These are phyloP conservation scores for Chiua virens DNA, from an alignment of 768 basidiomycete genomes.

Conservation along the genomic window DNA sequence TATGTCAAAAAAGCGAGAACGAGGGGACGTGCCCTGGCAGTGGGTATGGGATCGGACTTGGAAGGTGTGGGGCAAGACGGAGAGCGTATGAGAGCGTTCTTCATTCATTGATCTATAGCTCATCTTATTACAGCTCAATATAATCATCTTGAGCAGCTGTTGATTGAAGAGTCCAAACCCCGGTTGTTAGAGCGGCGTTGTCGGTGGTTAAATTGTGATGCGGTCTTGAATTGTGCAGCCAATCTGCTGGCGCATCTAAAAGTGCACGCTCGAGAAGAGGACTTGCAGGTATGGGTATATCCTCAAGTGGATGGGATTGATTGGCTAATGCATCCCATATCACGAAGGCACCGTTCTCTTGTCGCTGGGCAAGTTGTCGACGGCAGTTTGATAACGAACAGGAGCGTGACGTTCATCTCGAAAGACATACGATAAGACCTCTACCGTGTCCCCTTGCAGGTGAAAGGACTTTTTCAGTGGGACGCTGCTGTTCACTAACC, in stretches of 20 bases:
- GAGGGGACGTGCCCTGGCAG: conserved; percentile 14
- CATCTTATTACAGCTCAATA: conserved; percentile 39
- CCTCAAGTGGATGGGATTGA: not conserved
- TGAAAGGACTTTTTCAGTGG: conserved; percentile 23
- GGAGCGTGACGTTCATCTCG: conserved; percentile 48
- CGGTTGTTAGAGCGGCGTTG: conserved; percentile 50
- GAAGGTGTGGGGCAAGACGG: conserved; percentile 22
- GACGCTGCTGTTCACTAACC: conserved; percentile 5
- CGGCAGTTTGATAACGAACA: conserved; percentile 37
- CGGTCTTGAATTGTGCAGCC: conserved; percentile 52
- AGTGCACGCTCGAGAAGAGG: conserved; percentile 34
- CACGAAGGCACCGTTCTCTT: conserved; percentile 40
- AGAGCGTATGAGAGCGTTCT: conserved; percentile 32
- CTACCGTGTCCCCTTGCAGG: conserved; percentile 41
- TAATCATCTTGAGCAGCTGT: conserved; percentile 39
- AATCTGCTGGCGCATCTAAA: conserved; percentile 51
- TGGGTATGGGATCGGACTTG: conserved; percentile 16
- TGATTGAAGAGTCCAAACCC: conserved; percentile 48
- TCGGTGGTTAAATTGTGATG: conserved; percentile 59
- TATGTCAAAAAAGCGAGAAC: conserved; percentile 19
- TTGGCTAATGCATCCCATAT: conserved; percentile 8
- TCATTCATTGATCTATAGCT: conserved; percentile 24
- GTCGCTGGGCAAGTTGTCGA: conserved; percentile 61
- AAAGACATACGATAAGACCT: conserved; percentile 43
- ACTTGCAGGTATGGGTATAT: conserved; percentile 24